phyloP scores from a whole-genome alignment of 805 yeast species.

The Saccharomycopsis guyanensis region DNA sequence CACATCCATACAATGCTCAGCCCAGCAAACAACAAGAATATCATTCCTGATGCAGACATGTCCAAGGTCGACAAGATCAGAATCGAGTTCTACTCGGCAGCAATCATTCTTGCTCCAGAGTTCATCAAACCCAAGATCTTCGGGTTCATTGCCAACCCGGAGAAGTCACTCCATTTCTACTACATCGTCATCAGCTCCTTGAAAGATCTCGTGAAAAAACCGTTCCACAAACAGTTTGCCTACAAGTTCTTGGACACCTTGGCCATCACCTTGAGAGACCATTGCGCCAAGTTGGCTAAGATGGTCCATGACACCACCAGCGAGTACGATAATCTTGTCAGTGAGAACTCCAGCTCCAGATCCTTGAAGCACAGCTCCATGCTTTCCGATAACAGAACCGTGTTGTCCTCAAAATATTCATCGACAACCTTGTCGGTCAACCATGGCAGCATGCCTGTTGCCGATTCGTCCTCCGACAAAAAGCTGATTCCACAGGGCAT shows the following conservation, averaged over 20 bases:
- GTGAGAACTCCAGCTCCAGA: slow-evolving; percentile 9
- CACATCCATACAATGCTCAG: slow-evolving; percentile 11
- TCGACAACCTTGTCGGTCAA: slow-evolving; percentile 2
- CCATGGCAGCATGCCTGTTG: background rate
- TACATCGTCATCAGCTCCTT: slow-evolving; percentile 15
- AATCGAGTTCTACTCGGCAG: slow-evolving; percentile 16
- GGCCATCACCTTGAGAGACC: slow-evolving; percentile 18
- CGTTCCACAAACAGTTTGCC: slow-evolving; percentile 16
- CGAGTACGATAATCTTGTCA: slow-evolving; percentile 15
- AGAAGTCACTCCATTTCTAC: slow-evolving; percentile 16
- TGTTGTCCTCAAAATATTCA: slow-evolving; percentile 14
- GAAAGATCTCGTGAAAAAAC: slow-evolving; percentile 8
- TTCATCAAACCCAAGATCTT: slow-evolving; percentile 19
- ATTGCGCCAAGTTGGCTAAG: slow-evolving; percentile 11
- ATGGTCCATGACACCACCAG: slow-evolving; percentile 17
- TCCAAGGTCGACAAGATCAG: slow-evolving; percentile 17
- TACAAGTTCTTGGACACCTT: slow-evolving; percentile 14
- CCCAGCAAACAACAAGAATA: slow-evolving; percentile 10
- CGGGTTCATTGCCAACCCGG: slow-evolving; percentile 16
- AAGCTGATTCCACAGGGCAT: background rate
- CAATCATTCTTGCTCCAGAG: slow-evolving; percentile 19
- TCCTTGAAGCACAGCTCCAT: slow-evolving; percentile 3
- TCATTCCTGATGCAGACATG: slow-evolving; percentile 13
- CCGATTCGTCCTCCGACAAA: background rate
- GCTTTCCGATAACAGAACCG: slow-evolving; percentile 4